These are phyloP conservation scores for Castanospermum australe DNA, from an alignment of 306 rosid genomes.

Conservation along the genomic window DNA sequence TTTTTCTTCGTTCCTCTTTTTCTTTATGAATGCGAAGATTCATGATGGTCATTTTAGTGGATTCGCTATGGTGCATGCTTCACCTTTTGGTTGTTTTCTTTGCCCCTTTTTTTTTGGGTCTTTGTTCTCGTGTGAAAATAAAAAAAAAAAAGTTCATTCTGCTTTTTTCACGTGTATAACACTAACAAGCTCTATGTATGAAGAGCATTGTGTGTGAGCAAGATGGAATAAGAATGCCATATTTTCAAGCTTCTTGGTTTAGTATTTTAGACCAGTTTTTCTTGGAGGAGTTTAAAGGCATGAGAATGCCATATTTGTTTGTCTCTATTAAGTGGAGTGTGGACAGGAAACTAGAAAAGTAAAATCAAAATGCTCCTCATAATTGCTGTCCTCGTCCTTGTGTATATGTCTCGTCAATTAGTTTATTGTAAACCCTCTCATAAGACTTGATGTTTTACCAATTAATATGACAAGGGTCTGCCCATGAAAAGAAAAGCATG, in stretches of 20 bases:
- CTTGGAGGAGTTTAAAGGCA: constrained; percentile 20
- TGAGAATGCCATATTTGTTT: constrained; percentile 17
- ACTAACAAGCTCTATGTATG: constrained; percentile 18
- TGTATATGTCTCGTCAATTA: neutral
- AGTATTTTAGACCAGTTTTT: constrained; percentile 15
- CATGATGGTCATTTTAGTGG: constrained; percentile 72
- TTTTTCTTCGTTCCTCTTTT: constrained; percentile 38
- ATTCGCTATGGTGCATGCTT: constrained; percentile 65
- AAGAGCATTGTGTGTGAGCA: constrained; percentile 17
- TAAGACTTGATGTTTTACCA: constrained; percentile 13
- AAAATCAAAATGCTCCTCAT: constrained; percentile 18
- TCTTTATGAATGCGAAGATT: constrained; percentile 51
- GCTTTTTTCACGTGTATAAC: constrained; percentile 70
- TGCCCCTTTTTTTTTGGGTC: constrained; percentile 20
- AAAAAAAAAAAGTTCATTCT: constrained; percentile 39
- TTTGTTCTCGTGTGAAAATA: constrained; percentile 30
- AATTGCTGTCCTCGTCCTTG: neutral
- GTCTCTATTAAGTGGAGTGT: constrained; percentile 29
- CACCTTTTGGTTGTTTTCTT: constrained; percentile 52
- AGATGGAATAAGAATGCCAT: constrained; percentile 14
- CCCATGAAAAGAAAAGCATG: constrained; percentile 18
- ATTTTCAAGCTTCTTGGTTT: neutral
- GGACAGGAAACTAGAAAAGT: constrained; percentile 19
- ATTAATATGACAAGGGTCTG: constrained; percentile 21
- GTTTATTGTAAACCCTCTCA: constrained; percentile 4